phyloP scores from a whole-genome alignment of 495 filamentous ascomycete species.

The Sordaria brevicollis region DNA sequence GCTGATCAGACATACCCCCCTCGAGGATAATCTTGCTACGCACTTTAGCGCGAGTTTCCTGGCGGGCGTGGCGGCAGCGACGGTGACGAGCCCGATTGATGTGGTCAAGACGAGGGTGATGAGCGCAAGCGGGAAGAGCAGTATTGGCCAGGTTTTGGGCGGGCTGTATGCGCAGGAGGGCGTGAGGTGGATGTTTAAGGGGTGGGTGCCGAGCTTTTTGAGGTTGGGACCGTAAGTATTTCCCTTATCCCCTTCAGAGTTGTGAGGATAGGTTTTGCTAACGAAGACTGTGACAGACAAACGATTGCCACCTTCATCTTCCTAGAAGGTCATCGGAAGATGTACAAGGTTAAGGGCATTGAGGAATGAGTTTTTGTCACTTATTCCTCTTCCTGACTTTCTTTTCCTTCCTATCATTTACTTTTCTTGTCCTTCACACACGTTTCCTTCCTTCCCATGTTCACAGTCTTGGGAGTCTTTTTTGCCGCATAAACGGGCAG shows the following conservation, averaged over 20 bases:
- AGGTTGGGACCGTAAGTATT: conserved; percentile 57
- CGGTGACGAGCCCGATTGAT: conserved; percentile 88
- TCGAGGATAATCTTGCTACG: conserved; percentile 68
- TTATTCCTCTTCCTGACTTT: not conserved
- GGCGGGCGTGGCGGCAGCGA: conserved; percentile 90
- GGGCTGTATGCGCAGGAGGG: conserved; percentile 74
- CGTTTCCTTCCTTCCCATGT: not conserved
- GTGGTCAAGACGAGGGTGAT: conserved; percentile 97
- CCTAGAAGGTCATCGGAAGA: conserved; percentile 80
- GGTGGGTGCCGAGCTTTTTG: conserved; percentile 96
- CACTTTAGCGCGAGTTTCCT: conserved; percentile 82
- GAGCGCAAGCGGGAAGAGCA: conserved; percentile 55
- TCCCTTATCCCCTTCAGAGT: not conserved
- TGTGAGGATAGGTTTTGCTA: not conserved
- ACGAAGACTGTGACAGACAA: conserved; percentile 37
- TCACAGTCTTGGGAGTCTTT: not conserved
- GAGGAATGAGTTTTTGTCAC: conserved; percentile 15
- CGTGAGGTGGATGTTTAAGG: conserved; percentile 82
- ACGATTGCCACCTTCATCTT: conserved; percentile 94
- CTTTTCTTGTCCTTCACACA: too few relatives aligned
- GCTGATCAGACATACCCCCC: conserved; percentile 54
- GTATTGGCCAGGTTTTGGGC: conserved; percentile 46
- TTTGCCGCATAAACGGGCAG: not conserved
- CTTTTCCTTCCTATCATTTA: not conserved
- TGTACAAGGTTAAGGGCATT: conserved; percentile 44